A percentile compares a stretch with the other conserved stretches of the same genome.
Conservation (phyloP, 176 grass and related monocot species). For the Oryza rufipogon region DNA sequence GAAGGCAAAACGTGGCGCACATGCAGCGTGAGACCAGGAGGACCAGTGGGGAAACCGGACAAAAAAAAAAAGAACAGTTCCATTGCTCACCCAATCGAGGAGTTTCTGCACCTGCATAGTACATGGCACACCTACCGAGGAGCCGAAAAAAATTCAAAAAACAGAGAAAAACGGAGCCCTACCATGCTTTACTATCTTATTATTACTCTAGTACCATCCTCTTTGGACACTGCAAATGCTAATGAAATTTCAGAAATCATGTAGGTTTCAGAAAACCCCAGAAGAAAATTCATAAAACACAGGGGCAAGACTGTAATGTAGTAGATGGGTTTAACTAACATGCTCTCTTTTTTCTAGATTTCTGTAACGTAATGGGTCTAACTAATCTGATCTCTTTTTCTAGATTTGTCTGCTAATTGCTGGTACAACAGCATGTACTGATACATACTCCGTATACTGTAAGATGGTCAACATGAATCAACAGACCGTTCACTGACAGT, state of each 20-base stretch:
- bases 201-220: too few species aligned
- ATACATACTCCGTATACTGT: not conserved
- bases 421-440: not conserved
- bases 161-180: too few species aligned
- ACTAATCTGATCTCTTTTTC: not conserved
- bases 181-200: too few species aligned
- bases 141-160: too few species aligned
- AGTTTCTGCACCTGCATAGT: too few species aligned
- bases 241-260: not conserved
- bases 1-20: too few species aligned
- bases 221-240: not conserved
- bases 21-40: too few species aligned
- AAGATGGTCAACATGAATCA: not conserved
- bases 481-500: conserved; percentile 13
- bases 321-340: not conserved
- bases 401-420: not conserved
- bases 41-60: too few species aligned
- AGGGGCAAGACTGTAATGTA: not conserved
- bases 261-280: not conserved
- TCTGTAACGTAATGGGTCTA: not conserved
- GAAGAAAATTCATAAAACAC: not conserved
- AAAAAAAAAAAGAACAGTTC: too few species aligned
- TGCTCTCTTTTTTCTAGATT: not conserved
- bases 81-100: too few species aligned
- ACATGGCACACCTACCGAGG: too few species aligned